These are phyloP conservation scores for Yamadazyma nakazawae DNA, from an alignment of 805 yeast genomes.

Conservation along the genomic window DNA sequence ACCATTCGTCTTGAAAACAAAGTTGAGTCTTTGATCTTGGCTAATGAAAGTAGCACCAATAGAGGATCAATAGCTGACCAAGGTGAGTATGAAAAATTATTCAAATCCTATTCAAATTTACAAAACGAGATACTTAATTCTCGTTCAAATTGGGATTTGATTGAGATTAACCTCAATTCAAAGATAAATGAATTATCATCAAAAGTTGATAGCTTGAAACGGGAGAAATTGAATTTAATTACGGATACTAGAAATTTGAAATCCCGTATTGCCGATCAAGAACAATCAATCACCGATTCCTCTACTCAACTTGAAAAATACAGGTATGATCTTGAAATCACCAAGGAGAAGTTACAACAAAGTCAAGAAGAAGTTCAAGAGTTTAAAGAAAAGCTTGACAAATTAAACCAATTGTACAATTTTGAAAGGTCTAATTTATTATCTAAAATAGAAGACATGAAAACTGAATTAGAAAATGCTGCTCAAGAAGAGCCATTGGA, in stretches of 20 bases:
- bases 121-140: constrained; percentile 74
- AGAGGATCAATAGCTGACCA: constrained; percentile 15
- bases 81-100: constrained; percentile 41
- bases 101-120: constrained; percentile 50
- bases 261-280: not conserved
- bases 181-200: constrained; percentile 39
- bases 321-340: not conserved
- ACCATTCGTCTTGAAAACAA: constrained; percentile 61
- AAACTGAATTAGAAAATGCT: constrained; percentile 3
- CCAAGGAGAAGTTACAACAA: constrained; percentile 2
- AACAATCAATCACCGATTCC: not conserved
- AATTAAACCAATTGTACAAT: constrained; percentile 28
- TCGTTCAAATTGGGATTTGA: constrained; percentile 76
- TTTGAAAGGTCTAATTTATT: constrained; percentile 28
- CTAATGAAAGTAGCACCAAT: constrained; percentile 43
- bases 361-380: not conserved
- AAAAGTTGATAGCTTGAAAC: constrained; percentile 28
- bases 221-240: constrained; percentile 25
- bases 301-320: not conserved
- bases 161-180: constrained; percentile 52
- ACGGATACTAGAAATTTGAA: constrained; percentile 25
- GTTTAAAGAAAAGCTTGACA: constrained; percentile 24
- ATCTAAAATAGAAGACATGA: constrained; percentile 18
- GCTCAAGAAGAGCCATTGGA: not conserved
- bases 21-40: constrained; percentile 64